These are phyloP conservation scores for Coix lacrymajobi DNA, from an alignment of 176 grass and related monocot species.

Conservation along the genomic window DNA sequence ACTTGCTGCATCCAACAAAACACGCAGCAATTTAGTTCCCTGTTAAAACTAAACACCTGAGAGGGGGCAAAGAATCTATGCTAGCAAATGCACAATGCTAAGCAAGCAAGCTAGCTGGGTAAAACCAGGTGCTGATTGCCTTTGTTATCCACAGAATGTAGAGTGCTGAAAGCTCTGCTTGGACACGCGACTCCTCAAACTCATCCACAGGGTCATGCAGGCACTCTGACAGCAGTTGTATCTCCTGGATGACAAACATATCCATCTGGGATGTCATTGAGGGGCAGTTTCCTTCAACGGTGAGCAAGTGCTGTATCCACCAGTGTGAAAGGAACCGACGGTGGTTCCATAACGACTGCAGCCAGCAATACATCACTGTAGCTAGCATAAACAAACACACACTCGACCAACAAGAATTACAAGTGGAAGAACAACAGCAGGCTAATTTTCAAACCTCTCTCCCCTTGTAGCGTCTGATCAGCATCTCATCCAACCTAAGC, in stretches of 20 bases:
- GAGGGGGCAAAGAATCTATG: background rate
- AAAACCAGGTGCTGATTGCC: background rate
- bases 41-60: background rate
- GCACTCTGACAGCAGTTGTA: slow-evolving; percentile 45
- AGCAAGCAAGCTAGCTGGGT: background rate
- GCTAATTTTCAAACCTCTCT: slow-evolving; percentile 58
- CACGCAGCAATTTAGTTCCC: background rate
- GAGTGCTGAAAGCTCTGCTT: slow-evolving; percentile 27
- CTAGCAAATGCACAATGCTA: background rate
- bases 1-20: slow-evolving; percentile 35
- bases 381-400: background rate
- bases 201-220: slow-evolving; percentile 11
- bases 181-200: slow-evolving; percentile 3
- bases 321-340: slow-evolving; percentile 68
- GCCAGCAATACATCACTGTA: background rate
- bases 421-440: background rate
- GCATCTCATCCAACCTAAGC: slow-evolving; percentile 64
- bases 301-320: slow-evolving; percentile 50
- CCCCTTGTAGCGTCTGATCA: slow-evolving; percentile 70
- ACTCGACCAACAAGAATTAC: background rate
- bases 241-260: slow-evolving; percentile 57
- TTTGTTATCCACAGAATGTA: slow-evolving; percentile 41
- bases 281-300: background rate
- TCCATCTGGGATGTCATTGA: slow-evolving; percentile 21
- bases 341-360: slow-evolving; percentile 84